Evolutionary conservation across 768 basidiomycete genomes (phyloP).

Genomic region (Suillus ampliporus): DNA sequence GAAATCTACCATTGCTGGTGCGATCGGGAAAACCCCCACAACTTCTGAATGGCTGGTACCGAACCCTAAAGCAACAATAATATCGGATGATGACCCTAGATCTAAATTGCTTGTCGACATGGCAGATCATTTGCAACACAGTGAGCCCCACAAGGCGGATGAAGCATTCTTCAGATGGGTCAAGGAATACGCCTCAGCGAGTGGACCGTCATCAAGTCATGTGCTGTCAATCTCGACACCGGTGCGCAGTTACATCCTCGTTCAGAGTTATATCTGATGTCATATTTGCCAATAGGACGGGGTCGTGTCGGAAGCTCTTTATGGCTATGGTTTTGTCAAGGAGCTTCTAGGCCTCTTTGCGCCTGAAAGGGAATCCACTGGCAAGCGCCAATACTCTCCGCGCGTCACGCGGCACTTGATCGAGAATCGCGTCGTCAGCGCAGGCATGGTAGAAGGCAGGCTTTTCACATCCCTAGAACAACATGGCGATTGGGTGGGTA

Average conservation of each 20-base stretch:
- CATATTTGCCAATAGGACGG: conserved; percentile 11
- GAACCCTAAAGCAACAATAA: conserved; percentile 9
- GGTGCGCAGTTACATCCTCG: conserved; percentile 6
- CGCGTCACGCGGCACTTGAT: conserved; percentile 65
- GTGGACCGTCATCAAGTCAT: not conserved
- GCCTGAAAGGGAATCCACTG: conserved; percentile 37
- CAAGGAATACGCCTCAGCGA: conserved; percentile 37
- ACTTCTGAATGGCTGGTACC: conserved; percentile 52
- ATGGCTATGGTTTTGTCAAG: conserved; percentile 62
- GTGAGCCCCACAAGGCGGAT: conserved; percentile 57
- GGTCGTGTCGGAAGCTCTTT: conserved; percentile 24
- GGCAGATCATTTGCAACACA: conserved; percentile 45
- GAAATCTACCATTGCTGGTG: conserved; percentile 66
- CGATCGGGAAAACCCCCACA: conserved; percentile 57
- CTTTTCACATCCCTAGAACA: conserved; percentile 57
- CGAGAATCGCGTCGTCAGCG: conserved; percentile 57
- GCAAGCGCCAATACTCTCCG: conserved; percentile 53
- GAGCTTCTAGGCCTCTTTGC: conserved; percentile 57
- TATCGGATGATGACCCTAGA: conserved; percentile 25
- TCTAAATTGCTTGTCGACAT: conserved; percentile 46
- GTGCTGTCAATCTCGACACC: conserved; percentile 3
- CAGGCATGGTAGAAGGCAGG: conserved; percentile 66
- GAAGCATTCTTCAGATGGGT: conserved; percentile 68
- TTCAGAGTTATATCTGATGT: conserved; percentile 7
- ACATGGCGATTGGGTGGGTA: conserved; percentile 71